These are phyloP conservation scores for Suillus bovinus DNA, from an alignment of 768 basidiomycete species.

Conservation along the genomic window DNA sequence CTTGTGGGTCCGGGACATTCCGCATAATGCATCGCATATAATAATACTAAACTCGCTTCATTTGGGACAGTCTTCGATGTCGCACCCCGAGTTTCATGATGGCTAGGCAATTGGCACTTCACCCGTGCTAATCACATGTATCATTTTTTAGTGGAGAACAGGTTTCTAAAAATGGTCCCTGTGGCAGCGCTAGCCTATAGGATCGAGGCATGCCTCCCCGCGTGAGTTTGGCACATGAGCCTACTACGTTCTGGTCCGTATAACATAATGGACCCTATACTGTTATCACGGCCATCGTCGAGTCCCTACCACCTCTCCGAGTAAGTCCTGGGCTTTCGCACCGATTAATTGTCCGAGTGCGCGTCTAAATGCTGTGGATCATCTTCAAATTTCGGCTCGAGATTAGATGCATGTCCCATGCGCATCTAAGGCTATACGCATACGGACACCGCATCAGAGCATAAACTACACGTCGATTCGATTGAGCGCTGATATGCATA, in stretches of 20 bases:
- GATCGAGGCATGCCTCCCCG: too few species aligned
- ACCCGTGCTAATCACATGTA: too few species aligned
- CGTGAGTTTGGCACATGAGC: too few species aligned
- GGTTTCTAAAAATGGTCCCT: too few species aligned
- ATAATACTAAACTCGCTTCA: background rate
- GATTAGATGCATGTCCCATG: background rate
- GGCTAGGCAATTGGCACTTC: background rate
- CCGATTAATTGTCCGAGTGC: background rate
- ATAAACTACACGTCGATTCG: background rate
- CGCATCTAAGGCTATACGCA: background rate
- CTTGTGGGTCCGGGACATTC: background rate
- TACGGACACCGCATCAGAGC: background rate
- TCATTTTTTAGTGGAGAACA: too few species aligned
- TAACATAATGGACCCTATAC: too few species aligned
- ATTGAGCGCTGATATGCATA: background rate
- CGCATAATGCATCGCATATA: background rate
- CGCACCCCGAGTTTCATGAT: background rate
- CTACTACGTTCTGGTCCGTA: too few species aligned
- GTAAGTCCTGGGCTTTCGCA: background rate
- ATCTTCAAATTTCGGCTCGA: background rate
- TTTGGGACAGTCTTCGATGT: slow-evolving; percentile 1
- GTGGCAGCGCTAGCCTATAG: too few species aligned
- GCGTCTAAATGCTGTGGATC: background rate
- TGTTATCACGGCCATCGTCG: background rate
- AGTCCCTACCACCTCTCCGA: background rate